Percentiles rank a stretch among this genome's conserved stretches.
Evolutionary conservation across 805 yeast genomes (phyloP).

Genomic region (Lachancea quebecensis): DNA sequence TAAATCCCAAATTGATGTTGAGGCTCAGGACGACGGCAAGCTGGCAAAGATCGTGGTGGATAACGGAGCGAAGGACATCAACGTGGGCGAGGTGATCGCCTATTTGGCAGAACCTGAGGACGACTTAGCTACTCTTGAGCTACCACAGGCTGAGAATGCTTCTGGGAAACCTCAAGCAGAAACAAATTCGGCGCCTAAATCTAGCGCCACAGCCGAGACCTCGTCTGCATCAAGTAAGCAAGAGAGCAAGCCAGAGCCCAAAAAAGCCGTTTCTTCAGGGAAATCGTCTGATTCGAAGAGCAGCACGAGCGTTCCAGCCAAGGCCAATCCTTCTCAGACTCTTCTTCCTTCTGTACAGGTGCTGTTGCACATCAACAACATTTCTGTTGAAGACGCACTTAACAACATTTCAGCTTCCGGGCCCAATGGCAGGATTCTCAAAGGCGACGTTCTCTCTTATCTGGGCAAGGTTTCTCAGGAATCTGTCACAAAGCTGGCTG

Average conservation of each 20-base stretch:
- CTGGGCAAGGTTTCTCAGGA: slow-evolving; percentile 63
- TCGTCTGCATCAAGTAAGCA: not conserved
- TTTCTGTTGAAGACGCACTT: slow-evolving; percentile 66
- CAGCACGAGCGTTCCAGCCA: slow-evolving; percentile 13
- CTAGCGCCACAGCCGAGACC: not conserved
- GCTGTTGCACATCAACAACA: slow-evolving; percentile 52
- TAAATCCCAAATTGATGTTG: slow-evolving; percentile 77
- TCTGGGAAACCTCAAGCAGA: slow-evolving; percentile 12
- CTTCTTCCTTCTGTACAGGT: slow-evolving; percentile 74
- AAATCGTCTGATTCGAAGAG: not conserved
- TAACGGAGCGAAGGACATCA: slow-evolving; percentile 72
- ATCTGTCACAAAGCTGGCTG: slow-evolving; percentile 46
- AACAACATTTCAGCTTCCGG: slow-evolving; percentile 76
- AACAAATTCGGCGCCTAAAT: slow-evolving; percentile 9
- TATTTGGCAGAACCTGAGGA: slow-evolving; percentile 83
- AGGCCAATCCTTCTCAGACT: slow-evolving; percentile 61
- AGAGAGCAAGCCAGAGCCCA: not conserved
- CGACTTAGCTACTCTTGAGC: slow-evolving; percentile 56
- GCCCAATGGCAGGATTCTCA: slow-evolving; percentile 77
- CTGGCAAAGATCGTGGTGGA: slow-evolving; percentile 63
- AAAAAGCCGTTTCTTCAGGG: not conserved
- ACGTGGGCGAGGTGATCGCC: slow-evolving; percentile 89
- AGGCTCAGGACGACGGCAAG: slow-evolving; percentile 87
- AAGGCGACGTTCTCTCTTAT: slow-evolving; percentile 86
- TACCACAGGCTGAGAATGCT: slow-evolving; percentile 38